Base-by-base conservation (phyloP, 1,284 basidiomycete genomes). In the Irpex rosettiformis region DNA sequence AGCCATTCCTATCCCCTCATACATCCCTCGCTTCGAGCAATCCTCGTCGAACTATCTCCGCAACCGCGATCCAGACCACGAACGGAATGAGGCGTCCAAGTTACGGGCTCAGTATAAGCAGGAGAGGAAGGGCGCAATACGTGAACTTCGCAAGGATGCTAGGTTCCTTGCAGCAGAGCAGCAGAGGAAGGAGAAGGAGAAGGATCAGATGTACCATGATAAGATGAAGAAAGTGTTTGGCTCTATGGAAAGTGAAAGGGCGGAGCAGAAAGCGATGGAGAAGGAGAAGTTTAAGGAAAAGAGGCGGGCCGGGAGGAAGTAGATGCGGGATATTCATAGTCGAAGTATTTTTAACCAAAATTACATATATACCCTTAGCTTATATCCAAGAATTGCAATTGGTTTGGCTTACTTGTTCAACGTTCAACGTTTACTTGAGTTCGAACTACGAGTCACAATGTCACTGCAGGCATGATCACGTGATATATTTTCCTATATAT, bases 101-200 rank as follows among this genome's bases (percentile, higher is more conserved):
- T 76, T 99, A 66, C 89, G 91, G 54, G 84, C 86, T 37, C 85
- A 96, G 72, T 89, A 94, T 79, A 97, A 97, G 77, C 91, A 98
- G 77, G 97, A 99, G 77, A 82, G 85, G 71, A 99, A 98, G 79
- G 96, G 97, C 30, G 97, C 97, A 1, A 94, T 99, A 61, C 83
- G 96, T 57, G 97, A 99, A 71, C 79, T 99, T 59, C 86, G 97
- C 62, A 97, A 97, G 78, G 97, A 99, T 72, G 89, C 93, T 62
- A 83, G 85, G 62, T 99, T 98, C 84, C 79, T 99, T 72, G 95
- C 97, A 8, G 81, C 82, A 52, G 93, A 95, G 68, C 86, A 93
- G 68, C 88, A 93, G 67, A 85, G 88, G 75, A 87, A 89, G 70
- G 91, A 94, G 74, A 80, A 82, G 70, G 88, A 89, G 73, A 94